These are phyloP conservation scores for Termitomyces sp. DNA, from an alignment of 768 basidiomycete species.

Conservation along the genomic window DNA sequence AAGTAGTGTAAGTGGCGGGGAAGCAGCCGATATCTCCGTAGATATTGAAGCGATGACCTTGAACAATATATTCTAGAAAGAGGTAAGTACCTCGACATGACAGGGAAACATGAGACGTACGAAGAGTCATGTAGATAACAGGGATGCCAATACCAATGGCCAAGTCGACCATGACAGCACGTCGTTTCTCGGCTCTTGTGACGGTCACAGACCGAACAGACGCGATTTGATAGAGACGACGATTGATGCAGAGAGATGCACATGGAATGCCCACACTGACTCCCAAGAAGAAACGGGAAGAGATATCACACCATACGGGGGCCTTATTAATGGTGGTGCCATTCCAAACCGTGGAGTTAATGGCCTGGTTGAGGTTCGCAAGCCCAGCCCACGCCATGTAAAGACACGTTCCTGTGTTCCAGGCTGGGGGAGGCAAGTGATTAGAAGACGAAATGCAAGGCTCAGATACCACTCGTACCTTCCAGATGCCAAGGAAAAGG, in stretches of 20 bases:
- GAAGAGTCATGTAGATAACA: slow-evolving; percentile 30
- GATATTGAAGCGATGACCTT: slow-evolving; percentile 47
- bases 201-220: slow-evolving; percentile 49
- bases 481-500: slow-evolving; percentile 72
- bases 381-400: slow-evolving; percentile 70
- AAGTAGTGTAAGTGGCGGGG: slow-evolving; percentile 35
- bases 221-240: slow-evolving; percentile 63
- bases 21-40: slow-evolving; percentile 48
- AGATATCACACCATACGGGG: slow-evolving; percentile 67
- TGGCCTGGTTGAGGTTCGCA: slow-evolving; percentile 54
- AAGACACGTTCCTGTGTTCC: slow-evolving; percentile 53
- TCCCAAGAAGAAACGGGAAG: slow-evolving; percentile 46
- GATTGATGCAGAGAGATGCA: slow-evolving; percentile 56
- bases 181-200: slow-evolving; percentile 47
- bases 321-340: slow-evolving; percentile 52
- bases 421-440: slow-evolving; percentile 1
- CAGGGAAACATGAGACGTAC: slow-evolving; percentile 7
- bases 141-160: slow-evolving; percentile 56
- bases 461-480: slow-evolving; percentile 30
- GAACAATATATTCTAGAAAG: slow-evolving; percentile 42
- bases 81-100: neutral
- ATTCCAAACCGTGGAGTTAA: slow-evolving; percentile 74
- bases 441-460: neutral
- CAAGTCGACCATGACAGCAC: slow-evolving; percentile 49
- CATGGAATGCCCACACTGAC: slow-evolving; percentile 48